These are phyloP conservation scores for Starmerella tilneyi DNA, from an alignment of 805 yeast species.

Conservation along the genomic window DNA sequence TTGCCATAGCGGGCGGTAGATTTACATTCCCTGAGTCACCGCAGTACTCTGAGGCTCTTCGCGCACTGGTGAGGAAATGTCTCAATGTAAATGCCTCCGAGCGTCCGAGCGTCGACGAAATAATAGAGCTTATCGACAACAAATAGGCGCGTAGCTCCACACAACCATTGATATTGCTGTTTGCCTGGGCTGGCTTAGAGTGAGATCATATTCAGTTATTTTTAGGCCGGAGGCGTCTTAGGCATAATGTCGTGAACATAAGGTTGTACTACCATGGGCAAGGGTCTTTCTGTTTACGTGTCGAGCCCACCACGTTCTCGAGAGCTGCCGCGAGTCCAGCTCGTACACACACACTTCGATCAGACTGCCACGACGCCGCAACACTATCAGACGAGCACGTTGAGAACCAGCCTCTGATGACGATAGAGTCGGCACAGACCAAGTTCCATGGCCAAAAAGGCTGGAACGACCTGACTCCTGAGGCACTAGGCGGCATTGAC, in stretches of 20 bases:
- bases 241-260: no score
- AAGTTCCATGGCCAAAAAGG: constrained; percentile 25
- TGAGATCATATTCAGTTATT: no score
- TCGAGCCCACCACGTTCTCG: background rate
- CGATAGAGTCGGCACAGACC: constrained; percentile 25
- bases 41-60: constrained; percentile 45
- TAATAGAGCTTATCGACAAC: constrained; percentile 26
- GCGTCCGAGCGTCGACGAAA: constrained; percentile 56
- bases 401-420: constrained; percentile 5
- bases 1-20: constrained; percentile 63
- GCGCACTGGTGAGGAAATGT: constrained; percentile 50
- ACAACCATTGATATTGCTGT: background rate
- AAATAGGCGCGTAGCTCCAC: no score
- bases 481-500: constrained; percentile 8
- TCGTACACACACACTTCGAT: background rate
- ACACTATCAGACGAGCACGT: no score
- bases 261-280: no score
- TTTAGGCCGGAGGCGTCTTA: no score
- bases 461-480: constrained; percentile 26
- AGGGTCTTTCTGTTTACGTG: constrained; percentile 3
- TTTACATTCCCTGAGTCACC: constrained; percentile 48
- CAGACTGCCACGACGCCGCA: no score
- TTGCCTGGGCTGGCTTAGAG: no score
- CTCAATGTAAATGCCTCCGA: constrained; percentile 48
- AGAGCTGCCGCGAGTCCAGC: background rate